Percentiles rank a stretch among this genome's conserved stretches.
Evolutionary conservation across 805 yeast genomes (phyloP).

Genomic region (Yamadazyma akitaensis): DNA sequence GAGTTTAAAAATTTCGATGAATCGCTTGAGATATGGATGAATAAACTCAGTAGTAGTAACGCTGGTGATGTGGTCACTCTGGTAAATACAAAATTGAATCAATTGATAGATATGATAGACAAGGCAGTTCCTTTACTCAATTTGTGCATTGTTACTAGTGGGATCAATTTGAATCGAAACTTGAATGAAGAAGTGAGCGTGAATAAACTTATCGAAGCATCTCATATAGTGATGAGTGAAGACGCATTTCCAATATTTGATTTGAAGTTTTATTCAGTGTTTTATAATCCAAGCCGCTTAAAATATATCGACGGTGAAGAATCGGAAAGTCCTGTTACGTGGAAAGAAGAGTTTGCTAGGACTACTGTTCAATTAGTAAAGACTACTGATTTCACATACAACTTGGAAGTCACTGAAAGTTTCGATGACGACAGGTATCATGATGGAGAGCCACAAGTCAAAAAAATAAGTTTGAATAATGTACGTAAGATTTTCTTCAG

Average conservation of each 20-base stretch:
- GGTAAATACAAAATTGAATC: conserved; percentile 50
- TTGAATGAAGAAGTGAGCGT: conserved; percentile 56
- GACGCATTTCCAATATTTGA: conserved; percentile 53
- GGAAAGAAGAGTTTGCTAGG: conserved; percentile 73
- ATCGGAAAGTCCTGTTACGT: conserved; percentile 41
- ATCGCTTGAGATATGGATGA: conserved; percentile 38
- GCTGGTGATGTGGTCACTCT: conserved; percentile 37
- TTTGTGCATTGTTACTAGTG: conserved; percentile 64
- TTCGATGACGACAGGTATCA: conserved; percentile 74
- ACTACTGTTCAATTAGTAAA: conserved; percentile 41
- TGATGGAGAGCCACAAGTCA: conserved; percentile 45
- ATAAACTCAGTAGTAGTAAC: conserved; percentile 24
- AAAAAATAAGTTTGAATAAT: conserved; percentile 34
- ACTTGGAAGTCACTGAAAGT: conserved; percentile 49
- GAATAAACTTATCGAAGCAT: conserved; percentile 47
- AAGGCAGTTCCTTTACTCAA: conserved; percentile 67
- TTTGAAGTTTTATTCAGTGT: conserved; percentile 58
- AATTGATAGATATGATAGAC: conserved; percentile 48
- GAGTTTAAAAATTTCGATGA: conserved; percentile 59
- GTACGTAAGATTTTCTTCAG: conserved; percentile 60
- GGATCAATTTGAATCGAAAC: conserved; percentile 53
- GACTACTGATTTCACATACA: conserved; percentile 35
- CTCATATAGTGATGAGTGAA: conserved; percentile 19
- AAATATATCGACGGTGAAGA: conserved; percentile 22
- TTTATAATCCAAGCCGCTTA: conserved; percentile 49